Evolutionary conservation across 306 rosid genomes (phyloP).

Genomic region (Cucumis sativus): Cucumber_9930_V3 NC_026659.2:27982501-27983000

Average conservation of each 20-base stretch:
- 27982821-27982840: background rate
- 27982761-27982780: background rate
- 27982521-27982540: slow-evolving; percentile 26
- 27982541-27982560: slow-evolving; percentile 32
- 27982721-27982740: background rate
- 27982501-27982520: slow-evolving; percentile 34
- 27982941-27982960: background rate
- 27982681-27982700: slow-evolving; percentile 18
- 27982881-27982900: background rate
- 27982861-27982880: background rate
- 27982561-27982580: slow-evolving; percentile 51
- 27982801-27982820: background rate
- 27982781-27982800: background rate
- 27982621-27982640: slow-evolving; percentile 66
- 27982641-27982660: slow-evolving; percentile 49
- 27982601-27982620: slow-evolving; percentile 19
- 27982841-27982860: background rate
- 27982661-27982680: slow-evolving; percentile 33
- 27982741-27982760: background rate
- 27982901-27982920: background rate
- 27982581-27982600: slow-evolving; percentile 28
- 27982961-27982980: slow-evolving; percentile 3
- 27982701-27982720: background rate
- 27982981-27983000: background rate
- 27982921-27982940: too few relatives aligned